Conservation (phyloP, 2,329 filamentous ascomycete genomes). For the Ophiosphaerella herpotricha region DNA sequence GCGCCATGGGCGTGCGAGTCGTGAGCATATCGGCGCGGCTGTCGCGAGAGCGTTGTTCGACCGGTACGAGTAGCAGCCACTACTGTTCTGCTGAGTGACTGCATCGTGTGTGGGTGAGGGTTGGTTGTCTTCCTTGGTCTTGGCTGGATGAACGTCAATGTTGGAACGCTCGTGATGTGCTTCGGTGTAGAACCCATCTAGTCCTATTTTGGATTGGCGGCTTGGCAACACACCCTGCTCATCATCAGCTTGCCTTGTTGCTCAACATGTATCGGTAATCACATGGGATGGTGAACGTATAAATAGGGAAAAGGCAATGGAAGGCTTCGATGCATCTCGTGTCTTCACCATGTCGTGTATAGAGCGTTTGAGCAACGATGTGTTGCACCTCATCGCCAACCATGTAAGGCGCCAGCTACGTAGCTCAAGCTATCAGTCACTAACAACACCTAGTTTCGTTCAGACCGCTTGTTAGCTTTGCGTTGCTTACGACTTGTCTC, state of each 20-base stretch:
- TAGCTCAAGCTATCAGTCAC: conserved; percentile 5
- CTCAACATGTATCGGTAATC: not conserved
- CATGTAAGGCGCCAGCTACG: conserved; percentile 11
- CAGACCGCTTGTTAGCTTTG: conserved; percentile 9
- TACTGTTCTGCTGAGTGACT: conserved; percentile 52
- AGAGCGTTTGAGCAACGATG: conserved; percentile 19
- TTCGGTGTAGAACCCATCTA: conserved; percentile 22
- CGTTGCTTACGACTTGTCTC: conserved; percentile 12
- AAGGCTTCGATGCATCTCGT: not conserved
- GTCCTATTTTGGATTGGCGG: conserved; percentile 11
- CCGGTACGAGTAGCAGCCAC: conserved; percentile 48
- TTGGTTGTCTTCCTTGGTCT: conserved; percentile 18
- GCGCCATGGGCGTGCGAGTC: conserved; percentile 43
- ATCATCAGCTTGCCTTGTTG: conserved; percentile 6
- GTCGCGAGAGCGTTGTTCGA: conserved; percentile 40
- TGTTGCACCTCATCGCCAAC: conserved; percentile 18
- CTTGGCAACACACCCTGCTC: conserved; percentile 19
- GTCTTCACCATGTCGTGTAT: conserved; percentile 8
- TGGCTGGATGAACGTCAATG: conserved; percentile 17
- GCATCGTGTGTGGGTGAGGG: conserved; percentile 45
- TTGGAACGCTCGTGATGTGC: conserved; percentile 29
- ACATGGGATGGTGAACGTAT: not conserved
- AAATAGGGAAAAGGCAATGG: not conserved
- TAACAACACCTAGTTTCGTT: not conserved
- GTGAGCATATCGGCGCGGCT: conserved; percentile 49